These are phyloP conservation scores for Pulicaria dysenterica DNA, from an alignment of 129 eudicot genomes.

Conservation along the genomic window DNA sequence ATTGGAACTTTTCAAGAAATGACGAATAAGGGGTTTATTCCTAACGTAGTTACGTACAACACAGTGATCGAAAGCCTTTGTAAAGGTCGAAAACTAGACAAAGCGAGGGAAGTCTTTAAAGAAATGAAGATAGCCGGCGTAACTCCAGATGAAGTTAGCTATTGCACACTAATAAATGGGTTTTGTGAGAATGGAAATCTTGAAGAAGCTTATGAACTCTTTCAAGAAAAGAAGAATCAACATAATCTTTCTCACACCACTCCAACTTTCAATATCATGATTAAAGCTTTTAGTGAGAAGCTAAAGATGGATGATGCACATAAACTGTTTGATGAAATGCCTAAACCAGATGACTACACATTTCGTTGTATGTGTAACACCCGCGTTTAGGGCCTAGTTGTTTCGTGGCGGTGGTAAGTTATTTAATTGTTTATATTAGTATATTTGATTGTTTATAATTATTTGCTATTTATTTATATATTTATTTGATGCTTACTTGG, in stretches of 20 bases:
- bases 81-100: slow-evolving; percentile 51
- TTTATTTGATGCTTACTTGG: too few relatives aligned
- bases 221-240: slow-evolving; percentile 41
- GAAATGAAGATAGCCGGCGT: slow-evolving; percentile 60
- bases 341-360: slow-evolving; percentile 60
- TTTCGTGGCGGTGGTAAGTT: too few relatives aligned
- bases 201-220: slow-evolving; percentile 62
- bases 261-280: slow-evolving; percentile 72
- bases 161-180: slow-evolving; percentile 75
- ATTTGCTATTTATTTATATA: too few relatives aligned
- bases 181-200: slow-evolving; percentile 62
- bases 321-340: slow-evolving; percentile 62
- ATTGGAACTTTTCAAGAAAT: slow-evolving; percentile 67
- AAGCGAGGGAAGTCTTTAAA: slow-evolving; percentile 56
- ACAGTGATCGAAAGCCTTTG: slow-evolving; percentile 77
- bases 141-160: slow-evolving; percentile 61
- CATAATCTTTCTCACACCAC: slow-evolving; percentile 53
- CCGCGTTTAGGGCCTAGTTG: too few relatives aligned
- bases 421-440: too few relatives aligned
- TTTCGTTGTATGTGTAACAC: slow-evolving; percentile 68
- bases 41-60: slow-evolving; percentile 72
- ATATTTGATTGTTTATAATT: too few relatives aligned
- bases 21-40: slow-evolving; percentile 68
- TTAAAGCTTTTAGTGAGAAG: slow-evolving; percentile 60
- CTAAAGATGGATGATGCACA: slow-evolving; percentile 58